Evolutionary conservation across 1,284 basidiomycete species (phyloP).

Genomic region (Paramarasmius palmivorus): DNA sequence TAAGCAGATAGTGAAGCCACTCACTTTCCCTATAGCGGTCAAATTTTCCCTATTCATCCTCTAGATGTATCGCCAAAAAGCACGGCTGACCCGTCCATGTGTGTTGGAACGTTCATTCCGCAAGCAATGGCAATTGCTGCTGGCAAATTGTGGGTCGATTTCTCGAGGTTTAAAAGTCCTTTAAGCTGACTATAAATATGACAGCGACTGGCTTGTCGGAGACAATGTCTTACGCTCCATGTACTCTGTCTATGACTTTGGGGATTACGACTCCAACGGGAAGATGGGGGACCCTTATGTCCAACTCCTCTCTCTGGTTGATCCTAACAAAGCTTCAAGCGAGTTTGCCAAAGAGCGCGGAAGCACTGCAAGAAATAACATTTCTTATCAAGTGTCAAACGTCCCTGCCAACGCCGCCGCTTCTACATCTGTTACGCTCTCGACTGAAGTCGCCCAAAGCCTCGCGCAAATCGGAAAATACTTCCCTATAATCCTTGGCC

Average conservation of each 20-base stretch:
- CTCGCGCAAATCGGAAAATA: conserved; percentile 60
- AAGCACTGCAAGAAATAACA: conserved; percentile 58
- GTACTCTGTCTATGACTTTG: conserved; percentile 86
- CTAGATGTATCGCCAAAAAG: conserved; percentile 63
- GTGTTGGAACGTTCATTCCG: conserved; percentile 75
- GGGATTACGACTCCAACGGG: conserved; percentile 66
- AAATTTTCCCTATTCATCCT: conserved; percentile 73
- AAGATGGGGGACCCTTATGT: conserved; percentile 75
- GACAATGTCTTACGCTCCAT: conserved; percentile 81
- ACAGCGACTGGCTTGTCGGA: conserved; percentile 78
- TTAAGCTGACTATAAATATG: conserved; percentile 11
- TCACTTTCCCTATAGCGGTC: conserved; percentile 42
- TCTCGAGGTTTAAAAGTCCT: conserved; percentile 4
- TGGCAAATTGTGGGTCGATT: conserved; percentile 57
- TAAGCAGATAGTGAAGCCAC: conserved; percentile 12
- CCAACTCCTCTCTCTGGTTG: conserved; percentile 66
- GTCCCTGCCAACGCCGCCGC: conserved; percentile 40
- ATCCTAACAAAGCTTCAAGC: conserved; percentile 65
- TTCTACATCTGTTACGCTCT: conserved; percentile 49
- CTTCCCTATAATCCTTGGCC: conserved; percentile 67
- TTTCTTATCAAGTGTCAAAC: conserved; percentile 64
- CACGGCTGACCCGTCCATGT: conserved; percentile 44
- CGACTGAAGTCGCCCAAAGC: conserved; percentile 54
- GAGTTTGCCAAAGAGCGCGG: conserved; percentile 71
- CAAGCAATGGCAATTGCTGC: conserved; percentile 51